A percentile compares a stretch with the other conserved stretches of the same genome.
These are phyloP conservation scores for Fusarium lateritium DNA, from an alignment of 2,329 filamentous ascomycete genomes.

Conservation along the genomic window DNA sequence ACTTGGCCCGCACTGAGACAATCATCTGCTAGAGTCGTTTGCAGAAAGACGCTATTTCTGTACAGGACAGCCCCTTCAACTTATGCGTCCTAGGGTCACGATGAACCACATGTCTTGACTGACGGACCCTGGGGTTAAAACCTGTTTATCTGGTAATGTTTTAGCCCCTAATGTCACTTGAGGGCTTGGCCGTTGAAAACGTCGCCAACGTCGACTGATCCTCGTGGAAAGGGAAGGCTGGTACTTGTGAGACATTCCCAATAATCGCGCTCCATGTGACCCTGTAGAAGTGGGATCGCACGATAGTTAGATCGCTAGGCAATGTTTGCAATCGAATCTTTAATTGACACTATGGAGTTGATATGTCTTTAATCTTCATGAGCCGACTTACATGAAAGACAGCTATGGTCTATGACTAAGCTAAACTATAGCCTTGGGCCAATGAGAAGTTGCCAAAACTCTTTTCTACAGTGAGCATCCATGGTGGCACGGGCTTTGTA, in stretches of 20 bases:
- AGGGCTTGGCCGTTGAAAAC: conserved; percentile 14
- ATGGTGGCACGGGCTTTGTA: conserved; percentile 15
- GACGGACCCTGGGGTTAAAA: conserved; percentile 2
- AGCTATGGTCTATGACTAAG: conserved; percentile 38
- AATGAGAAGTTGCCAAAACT: conserved; percentile 46
- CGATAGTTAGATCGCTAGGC: background rate
- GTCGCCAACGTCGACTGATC: conserved; percentile 17
- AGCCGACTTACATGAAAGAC: conserved; percentile 29
- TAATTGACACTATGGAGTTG: conserved; percentile 3
- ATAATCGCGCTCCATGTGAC: conserved; percentile 15
- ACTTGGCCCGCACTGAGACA: conserved; percentile 41
- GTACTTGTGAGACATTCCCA: conserved; percentile 35
- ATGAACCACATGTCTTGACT: conserved; percentile 12
- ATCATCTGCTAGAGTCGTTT: conserved; percentile 19
- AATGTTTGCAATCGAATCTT: background rate
- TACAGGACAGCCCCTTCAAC: conserved; percentile 37
- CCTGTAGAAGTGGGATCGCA: background rate
- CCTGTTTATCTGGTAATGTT: conserved; percentile 12
- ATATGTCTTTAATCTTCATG: conserved; percentile 1
- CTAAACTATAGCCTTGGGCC: background rate
- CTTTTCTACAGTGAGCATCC: conserved; percentile 18
- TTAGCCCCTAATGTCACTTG: conserved; percentile 23
- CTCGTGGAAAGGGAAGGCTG: conserved; percentile 28
- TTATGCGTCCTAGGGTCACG: conserved; percentile 34
- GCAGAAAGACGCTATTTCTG: conserved; percentile 29